These are phyloP conservation scores for Globisporangium cederbergense DNA, from an alignment of 352 stramenopile species.

Conservation along the genomic window DNA sequence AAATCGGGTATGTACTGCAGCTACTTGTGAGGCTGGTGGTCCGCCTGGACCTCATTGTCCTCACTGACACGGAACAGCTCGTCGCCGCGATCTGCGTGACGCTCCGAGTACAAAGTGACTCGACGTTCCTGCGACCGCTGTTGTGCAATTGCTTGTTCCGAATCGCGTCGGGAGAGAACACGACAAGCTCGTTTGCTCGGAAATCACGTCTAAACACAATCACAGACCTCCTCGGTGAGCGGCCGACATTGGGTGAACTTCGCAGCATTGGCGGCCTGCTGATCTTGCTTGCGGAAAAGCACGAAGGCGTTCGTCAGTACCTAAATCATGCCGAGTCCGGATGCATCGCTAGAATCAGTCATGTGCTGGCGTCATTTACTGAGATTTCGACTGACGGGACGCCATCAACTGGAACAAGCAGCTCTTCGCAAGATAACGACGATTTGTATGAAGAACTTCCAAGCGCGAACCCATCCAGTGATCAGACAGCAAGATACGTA, in stretches of 20 bases:
- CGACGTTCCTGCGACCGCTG: conserved; percentile 34
- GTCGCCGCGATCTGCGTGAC: conserved; percentile 28
- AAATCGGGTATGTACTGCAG: conserved; percentile 25
- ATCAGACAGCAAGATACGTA: conserved; percentile 5
- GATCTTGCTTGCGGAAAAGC: neutral
- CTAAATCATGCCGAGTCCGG: conserved; percentile 7
- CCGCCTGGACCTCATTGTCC: conserved; percentile 24
- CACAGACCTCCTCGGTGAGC: conserved; percentile 8
- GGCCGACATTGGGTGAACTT: conserved; percentile 14
- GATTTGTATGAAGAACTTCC: conserved; percentile 7
- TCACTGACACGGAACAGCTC: conserved; percentile 26
- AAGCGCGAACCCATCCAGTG: neutral
- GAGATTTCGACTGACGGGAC: conserved; percentile 8
- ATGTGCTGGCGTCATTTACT: conserved; percentile 15
- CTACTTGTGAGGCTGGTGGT: conserved; percentile 29
- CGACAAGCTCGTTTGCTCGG: conserved; percentile 7
- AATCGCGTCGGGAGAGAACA: conserved; percentile 2
- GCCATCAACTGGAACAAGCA: neutral
- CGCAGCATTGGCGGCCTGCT: conserved; percentile 10
- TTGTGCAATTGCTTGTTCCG: conserved; percentile 14
- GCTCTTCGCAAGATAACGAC: neutral
- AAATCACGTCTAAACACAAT: conserved; percentile 10
- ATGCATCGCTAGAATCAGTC: conserved; percentile 14
- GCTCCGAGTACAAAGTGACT: conserved; percentile 20
- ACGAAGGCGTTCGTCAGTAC: conserved; percentile 17